These are phyloP conservation scores for Spathaspora passalidarum DNA, from an alignment of 805 yeast species.

Conservation along the genomic window DNA sequence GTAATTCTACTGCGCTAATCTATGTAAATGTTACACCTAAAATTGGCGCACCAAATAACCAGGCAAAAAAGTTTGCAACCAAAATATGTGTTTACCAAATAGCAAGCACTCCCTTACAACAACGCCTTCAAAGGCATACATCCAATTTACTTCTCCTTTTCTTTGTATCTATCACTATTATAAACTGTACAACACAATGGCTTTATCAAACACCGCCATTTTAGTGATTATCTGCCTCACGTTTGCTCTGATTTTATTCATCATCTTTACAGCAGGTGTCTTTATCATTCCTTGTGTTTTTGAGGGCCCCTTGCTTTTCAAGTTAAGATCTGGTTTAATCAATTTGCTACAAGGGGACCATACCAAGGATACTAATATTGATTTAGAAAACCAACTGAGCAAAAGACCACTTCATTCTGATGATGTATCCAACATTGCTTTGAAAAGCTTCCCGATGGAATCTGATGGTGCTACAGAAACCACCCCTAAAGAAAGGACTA, in stretches of 20 bases:
- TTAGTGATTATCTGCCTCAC: constrained; percentile 5
- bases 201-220: constrained; percentile 5
- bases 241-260: constrained; percentile 2
- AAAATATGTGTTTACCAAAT: constrained; percentile 1
- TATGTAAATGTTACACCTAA: too few relatives aligned
- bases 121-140: too few relatives aligned
- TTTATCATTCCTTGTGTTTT: constrained; percentile 2
- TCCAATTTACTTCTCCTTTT: background rate
- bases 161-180: background rate
- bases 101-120: background rate
- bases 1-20: too few relatives aligned
- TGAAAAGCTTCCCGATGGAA: constrained; percentile 10
- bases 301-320: background rate
- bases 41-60: background rate
- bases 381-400: constrained; percentile 4
- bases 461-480: background rate
- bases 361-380: background rate
- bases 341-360: background rate
- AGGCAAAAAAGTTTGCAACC: constrained; percentile 8
- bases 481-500: background rate
- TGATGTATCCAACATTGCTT: constrained; percentile 2
- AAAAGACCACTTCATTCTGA: background rate
- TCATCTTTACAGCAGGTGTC: constrained; percentile 3
- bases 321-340: background rate
- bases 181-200: constrained; percentile 1